phyloP scores from a whole-genome alignment of 257 asterid genomes.

The Phtheirospermum japonicum region DNA sequence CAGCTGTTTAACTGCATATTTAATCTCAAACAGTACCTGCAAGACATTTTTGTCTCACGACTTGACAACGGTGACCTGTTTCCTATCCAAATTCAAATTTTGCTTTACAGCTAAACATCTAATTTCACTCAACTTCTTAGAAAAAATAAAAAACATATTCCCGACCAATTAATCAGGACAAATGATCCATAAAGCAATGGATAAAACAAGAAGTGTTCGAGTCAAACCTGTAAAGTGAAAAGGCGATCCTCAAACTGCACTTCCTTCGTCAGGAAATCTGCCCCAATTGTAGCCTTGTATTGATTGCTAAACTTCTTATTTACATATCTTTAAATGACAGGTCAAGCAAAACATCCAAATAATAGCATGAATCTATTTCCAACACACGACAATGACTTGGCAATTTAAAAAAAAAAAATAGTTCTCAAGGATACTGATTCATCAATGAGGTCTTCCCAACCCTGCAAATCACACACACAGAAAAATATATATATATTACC shows the following conservation, averaged over 20 bases:
- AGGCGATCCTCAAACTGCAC: conserved; percentile 95
- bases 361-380: conserved; percentile 19
- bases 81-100: not conserved
- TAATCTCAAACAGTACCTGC: not conserved
- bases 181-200: conserved; percentile 17
- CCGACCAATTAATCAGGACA: not conserved
- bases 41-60: no score
- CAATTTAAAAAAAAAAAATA: conserved; percentile 9
- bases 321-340: conserved; percentile 67
- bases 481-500: not conserved
- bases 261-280: conserved; percentile 97
- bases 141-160: not conserved
- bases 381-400: conserved; percentile 8
- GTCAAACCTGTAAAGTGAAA: conserved; percentile 85
- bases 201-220: not conserved
- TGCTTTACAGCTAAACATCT: conserved; percentile 1
- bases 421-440: conserved; percentile 85
- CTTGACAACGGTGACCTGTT: no score
- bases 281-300: conserved; percentile 98
- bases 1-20: conserved; percentile 1
- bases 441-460: conserved; percentile 98
- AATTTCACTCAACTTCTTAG: not conserved
- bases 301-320: conserved; percentile 98
- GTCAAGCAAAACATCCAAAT: conserved; percentile 47
- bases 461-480: conserved; percentile 53